Evolutionary conservation across 2,329 filamentous ascomycete genomes (phyloP), one percentile per base, ranked within the genome.

Genomic region (Fusarium tuaranense): DNA sequence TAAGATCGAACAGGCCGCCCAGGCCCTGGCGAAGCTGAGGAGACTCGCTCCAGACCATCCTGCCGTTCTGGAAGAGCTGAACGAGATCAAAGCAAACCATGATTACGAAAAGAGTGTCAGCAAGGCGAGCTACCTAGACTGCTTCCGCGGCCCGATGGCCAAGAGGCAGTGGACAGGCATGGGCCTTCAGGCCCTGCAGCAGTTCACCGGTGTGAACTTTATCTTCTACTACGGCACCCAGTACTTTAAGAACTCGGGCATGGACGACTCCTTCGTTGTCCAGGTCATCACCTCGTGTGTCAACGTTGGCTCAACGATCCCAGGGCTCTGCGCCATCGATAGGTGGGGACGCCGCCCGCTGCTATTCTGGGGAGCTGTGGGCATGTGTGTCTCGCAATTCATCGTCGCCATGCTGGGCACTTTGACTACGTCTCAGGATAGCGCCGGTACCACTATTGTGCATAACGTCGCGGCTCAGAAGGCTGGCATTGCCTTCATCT

Each of bases 1-100:
- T 67, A 70, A 71, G 14, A 30, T 48, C 10, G 76, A 78, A 5
- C 69, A 75, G 44, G 78, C 78, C 6, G 63, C 63, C 22, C 61
- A 63, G 8, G 82, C 91, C 5, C 86, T 94, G 3, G 84, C 86
- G 59, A 85, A 83, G 59, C 86, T 94, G 13, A 90, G 92, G 65
- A 87, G 92, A 22, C 86, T 94, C 2, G 84, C 87, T 0, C 71
- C 83, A 5, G 87, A 90, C 69, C 88, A 93, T 73, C 84, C 87
- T 0, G 86, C 88, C 10, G 81, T 94, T 44, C 75, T 84, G 9
- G 85, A 88, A n/a, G 92, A 94, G 82, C 82, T 94, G 16, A 85
- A 83, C 55, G 92, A 94, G 76, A 88, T 91, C 77, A 81, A 85
- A 72, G 89, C 90, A 39, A 92, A 89, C 80, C 88, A 92, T 80